Evolutionary conservation across 1,284 basidiomycete species (phyloP).

Genomic region (Heterobasidion parviporum): DNA sequence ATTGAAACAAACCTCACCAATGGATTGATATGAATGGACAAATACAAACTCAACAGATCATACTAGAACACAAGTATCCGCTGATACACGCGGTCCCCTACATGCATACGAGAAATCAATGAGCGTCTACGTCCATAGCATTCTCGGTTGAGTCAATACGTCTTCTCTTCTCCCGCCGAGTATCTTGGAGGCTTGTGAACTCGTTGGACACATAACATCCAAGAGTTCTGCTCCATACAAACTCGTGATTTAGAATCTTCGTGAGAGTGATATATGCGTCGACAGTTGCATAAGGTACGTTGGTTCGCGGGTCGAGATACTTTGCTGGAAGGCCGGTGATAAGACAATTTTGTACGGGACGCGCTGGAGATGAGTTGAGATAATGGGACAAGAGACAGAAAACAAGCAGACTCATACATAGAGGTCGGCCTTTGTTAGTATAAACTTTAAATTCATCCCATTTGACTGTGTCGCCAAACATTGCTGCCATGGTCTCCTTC

Average conservation of each 20-base stretch:
- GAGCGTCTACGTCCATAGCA: too few relatives aligned
- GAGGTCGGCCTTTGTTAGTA: slow-evolving; percentile 48
- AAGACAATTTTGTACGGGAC: slow-evolving; percentile 51
- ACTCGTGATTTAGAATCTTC: slow-evolving; percentile 51
- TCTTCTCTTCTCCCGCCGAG: too few relatives aligned
- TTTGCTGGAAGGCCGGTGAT: slow-evolving; percentile 57
- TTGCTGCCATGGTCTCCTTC: slow-evolving; percentile 63
- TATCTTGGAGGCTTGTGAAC: neutral
- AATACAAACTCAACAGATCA: too few relatives aligned
- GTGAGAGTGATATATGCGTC: slow-evolving; percentile 59
- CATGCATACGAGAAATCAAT: too few relatives aligned
- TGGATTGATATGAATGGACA: too few relatives aligned
- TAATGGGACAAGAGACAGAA: slow-evolving; percentile 6
- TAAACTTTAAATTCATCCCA: slow-evolving; percentile 66
- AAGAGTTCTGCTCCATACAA: slow-evolving; percentile 51
- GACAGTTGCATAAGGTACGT: slow-evolving; percentile 67
- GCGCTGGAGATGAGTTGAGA: slow-evolving; percentile 32
- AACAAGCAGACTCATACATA: slow-evolving; percentile 32
- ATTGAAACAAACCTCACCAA: too few relatives aligned
- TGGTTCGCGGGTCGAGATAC: slow-evolving; percentile 71
- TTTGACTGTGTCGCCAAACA: slow-evolving; percentile 69
- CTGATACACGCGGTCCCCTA: too few relatives aligned
- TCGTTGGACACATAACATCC: slow-evolving; percentile 41
- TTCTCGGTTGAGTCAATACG: too few relatives aligned
- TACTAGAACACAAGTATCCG: too few relatives aligned